These are phyloP conservation scores for Cordia subcordata DNA, from an alignment of 257 asterid species.

Conservation along the genomic window DNA sequence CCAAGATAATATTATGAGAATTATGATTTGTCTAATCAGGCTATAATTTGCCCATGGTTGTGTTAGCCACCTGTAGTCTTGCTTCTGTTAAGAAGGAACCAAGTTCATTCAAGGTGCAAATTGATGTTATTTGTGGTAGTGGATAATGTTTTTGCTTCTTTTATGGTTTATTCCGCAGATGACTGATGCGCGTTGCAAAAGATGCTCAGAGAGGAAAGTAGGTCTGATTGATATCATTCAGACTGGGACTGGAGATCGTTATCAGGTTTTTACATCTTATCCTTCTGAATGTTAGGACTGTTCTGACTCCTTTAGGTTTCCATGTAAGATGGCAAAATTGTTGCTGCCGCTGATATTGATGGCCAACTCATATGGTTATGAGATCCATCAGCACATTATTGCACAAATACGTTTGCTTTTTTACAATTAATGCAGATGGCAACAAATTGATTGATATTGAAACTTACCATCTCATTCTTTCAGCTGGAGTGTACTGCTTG, in stretches of 20 bases:
- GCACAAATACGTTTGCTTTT: neutral
- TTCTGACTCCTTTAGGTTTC: too few relatives aligned
- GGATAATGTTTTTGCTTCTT: conserved; percentile 3
- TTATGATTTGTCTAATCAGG: too few relatives aligned
- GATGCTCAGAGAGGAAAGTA: conserved; percentile 66
- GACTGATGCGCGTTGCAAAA: conserved; percentile 83
- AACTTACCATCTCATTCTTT: neutral
- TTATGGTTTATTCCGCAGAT: conserved; percentile 39
- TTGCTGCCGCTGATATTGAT: too few relatives aligned
- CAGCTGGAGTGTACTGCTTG: conserved; percentile 83
- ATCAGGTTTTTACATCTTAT: conserved; percentile 41
- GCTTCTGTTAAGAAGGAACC: too few relatives aligned
- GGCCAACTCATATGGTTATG: too few relatives aligned
- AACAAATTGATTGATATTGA: neutral
- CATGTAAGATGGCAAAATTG: too few relatives aligned
- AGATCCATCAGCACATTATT: too few relatives aligned
- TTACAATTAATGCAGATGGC: neutral
- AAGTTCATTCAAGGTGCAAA: too few relatives aligned
- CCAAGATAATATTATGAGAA: too few relatives aligned
- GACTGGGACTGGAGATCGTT: conserved; percentile 70
- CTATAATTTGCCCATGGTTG: too few relatives aligned
- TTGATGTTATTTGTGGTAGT: too few relatives aligned
- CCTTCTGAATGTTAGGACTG: neutral
- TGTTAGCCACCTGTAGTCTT: too few relatives aligned
- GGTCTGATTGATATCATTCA: conserved; percentile 65